A percentile compares a stretch with the other conserved stretches of the same genome.
Conservation (phyloP, 352 stramenopile genomes). For the Globisporangium okanoganense region DNA sequence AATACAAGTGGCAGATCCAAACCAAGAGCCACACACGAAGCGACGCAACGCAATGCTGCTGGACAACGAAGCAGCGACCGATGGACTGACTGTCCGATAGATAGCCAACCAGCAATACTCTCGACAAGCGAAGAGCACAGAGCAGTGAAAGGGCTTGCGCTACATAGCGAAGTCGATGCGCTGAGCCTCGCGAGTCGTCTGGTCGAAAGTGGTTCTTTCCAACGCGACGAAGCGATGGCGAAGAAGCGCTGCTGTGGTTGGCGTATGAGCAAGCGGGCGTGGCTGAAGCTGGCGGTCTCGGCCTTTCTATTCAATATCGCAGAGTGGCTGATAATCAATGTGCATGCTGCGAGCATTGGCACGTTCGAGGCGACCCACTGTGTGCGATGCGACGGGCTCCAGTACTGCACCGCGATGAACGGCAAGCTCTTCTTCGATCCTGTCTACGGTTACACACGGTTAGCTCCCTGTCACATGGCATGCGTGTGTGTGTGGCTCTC, state of each 20-base stretch:
- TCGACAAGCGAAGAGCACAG: neutral
- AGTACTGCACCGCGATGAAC: conserved; percentile 69
- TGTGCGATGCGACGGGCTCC: conserved; percentile 40
- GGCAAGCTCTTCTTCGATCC: conserved; percentile 65
- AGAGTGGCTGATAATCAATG: too few species aligned
- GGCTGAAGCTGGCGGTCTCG: neutral
- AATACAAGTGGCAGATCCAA: neutral
- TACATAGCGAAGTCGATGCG: neutral
- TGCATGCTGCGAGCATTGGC: conserved; percentile 20
- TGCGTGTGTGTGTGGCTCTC: neutral
- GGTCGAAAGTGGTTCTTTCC: neutral
- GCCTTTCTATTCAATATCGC: too few species aligned
- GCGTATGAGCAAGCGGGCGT: neutral
- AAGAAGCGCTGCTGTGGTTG: neutral
- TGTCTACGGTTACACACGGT: conserved; percentile 63
- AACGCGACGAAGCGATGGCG: neutral
- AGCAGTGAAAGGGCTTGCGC: neutral
- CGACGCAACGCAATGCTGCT: neutral
- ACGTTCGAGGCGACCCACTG: conserved; percentile 39
- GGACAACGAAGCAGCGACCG: neutral
- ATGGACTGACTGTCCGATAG: neutral
- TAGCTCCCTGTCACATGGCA: neutral
- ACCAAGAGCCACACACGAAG: neutral
- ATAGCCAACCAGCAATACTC: too few species aligned
- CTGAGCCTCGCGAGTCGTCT: neutral